These are phyloP conservation scores for Raddia distichophylla DNA, from an alignment of 176 grass and related monocot species.

Conservation along the genomic window DNA sequence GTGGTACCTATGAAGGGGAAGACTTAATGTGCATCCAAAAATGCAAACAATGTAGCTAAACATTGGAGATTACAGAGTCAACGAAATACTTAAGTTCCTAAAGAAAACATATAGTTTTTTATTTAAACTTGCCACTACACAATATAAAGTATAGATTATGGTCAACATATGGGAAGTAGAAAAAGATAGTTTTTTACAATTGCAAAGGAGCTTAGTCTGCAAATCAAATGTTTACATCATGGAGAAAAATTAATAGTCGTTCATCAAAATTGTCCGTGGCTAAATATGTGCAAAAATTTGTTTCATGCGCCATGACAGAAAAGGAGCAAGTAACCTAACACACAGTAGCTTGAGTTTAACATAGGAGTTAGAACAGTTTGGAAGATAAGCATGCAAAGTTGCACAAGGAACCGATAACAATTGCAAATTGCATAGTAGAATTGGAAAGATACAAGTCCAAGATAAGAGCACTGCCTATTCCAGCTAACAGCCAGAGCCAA, in stretches of 20 bases:
- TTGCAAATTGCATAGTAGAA: neutral
- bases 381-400: neutral
- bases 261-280: neutral
- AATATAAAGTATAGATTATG: slow-evolving; percentile 3
- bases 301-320: neutral
- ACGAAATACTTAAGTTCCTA: slow-evolving; percentile 8
- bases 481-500: neutral
- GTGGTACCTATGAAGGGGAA: slow-evolving; percentile 61
- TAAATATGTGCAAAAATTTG: neutral
- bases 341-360: neutral
- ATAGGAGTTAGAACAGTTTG: neutral
- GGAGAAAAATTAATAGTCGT: neutral
- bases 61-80: neutral
- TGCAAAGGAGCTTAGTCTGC: neutral
- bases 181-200: neutral
- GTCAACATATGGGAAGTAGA: neutral
- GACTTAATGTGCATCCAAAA: slow-evolving; percentile 28
- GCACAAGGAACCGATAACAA: neutral
- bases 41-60: neutral
- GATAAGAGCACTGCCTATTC: neutral
- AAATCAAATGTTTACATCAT: neutral
- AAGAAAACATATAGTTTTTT: neutral
- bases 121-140: slow-evolving; percentile 13
- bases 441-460: neutral
- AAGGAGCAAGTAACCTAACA: neutral